Conservation (phyloP, 1,284 basidiomycete species). For the Butyriboletus regius region DNA sequence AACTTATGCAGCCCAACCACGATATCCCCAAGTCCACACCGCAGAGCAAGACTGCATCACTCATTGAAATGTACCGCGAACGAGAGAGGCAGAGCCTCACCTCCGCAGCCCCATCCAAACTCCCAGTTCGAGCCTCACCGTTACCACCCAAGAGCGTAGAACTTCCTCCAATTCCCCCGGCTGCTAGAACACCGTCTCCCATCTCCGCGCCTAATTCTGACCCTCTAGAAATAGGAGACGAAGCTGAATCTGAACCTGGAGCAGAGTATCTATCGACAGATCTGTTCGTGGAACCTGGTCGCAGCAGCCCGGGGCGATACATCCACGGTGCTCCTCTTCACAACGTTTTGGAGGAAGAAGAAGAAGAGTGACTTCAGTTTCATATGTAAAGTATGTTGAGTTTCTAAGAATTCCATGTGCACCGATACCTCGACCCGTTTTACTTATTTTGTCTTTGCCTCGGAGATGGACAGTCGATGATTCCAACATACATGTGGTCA, state of each 20-base stretch:
- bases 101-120: slow-evolving; percentile 28
- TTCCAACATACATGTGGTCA: slow-evolving; percentile 3
- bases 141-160: slow-evolving; percentile 5
- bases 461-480: slow-evolving; percentile 12
- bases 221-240: slow-evolving; percentile 15
- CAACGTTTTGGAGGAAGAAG: slow-evolving; percentile 75
- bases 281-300: slow-evolving; percentile 42
- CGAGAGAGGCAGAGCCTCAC: slow-evolving; percentile 43
- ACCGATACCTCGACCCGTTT: slow-evolving; percentile 21
- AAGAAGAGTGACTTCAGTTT: slow-evolving; percentile 42
- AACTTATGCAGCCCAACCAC: slow-evolving; percentile 16
- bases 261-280: slow-evolving; percentile 27
- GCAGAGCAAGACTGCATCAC: slow-evolving; percentile 58
- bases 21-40: slow-evolving; percentile 20
- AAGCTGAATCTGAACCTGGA: slow-evolving; percentile 13
- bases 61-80: slow-evolving; percentile 78
- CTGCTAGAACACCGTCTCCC: slow-evolving; percentile 15
- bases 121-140: slow-evolving; percentile 32
- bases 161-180: background rate
- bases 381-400: slow-evolving; percentile 21
- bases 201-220: slow-evolving; percentile 12
- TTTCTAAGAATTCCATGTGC: slow-evolving; percentile 7
- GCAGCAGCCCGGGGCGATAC: slow-evolving; percentile 66
- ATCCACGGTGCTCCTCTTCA: slow-evolving; percentile 81
- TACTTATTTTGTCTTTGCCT: slow-evolving; percentile 5